phyloP scores from a whole-genome alignment of 768 basidiomycete genomes.

The Xerocomellus chrysenteron region DNA sequence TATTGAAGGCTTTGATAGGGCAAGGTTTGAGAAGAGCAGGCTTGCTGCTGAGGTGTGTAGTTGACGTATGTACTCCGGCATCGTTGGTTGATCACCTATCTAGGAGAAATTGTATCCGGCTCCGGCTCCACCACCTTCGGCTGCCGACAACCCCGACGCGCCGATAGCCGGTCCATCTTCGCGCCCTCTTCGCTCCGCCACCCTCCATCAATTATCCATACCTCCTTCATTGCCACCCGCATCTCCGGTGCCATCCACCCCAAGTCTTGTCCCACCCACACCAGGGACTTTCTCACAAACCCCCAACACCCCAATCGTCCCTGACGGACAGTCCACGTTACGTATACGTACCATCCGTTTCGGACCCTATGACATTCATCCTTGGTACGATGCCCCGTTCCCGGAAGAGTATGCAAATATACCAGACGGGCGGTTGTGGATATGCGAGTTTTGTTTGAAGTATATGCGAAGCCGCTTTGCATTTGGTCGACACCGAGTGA shows the following conservation, averaged over 20 bases:
- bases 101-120: constrained; percentile 54
- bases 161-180: constrained; percentile 56
- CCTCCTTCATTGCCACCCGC: constrained; percentile 28
- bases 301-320: constrained; percentile 27
- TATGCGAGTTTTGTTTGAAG: constrained; percentile 97
- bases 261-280: constrained; percentile 33
- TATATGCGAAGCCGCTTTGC: constrained; percentile 96
- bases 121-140: constrained; percentile 33
- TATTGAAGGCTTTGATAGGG: constrained; percentile 60
- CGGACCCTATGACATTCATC: constrained; percentile 89
- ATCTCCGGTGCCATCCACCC: constrained; percentile 41
- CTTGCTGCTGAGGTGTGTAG: constrained; percentile 68
- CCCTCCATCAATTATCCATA: constrained; percentile 38
- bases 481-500: constrained; percentile 79
- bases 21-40: constrained; percentile 71
- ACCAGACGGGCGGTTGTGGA: constrained; percentile 90
- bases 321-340: constrained; percentile 36
- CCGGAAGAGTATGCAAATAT: constrained; percentile 95
- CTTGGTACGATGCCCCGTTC: constrained; percentile 99
- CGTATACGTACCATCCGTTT: constrained; percentile 89
- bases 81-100: constrained; percentile 8
- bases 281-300: constrained; percentile 34
- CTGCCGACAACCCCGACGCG: constrained; percentile 34
- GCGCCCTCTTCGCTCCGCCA: constrained; percentile 62
- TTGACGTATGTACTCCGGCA: not conserved